phyloP scores from a whole-genome alignment of 352 stramenopile species.

The Thraustotheca clavata region DNA sequence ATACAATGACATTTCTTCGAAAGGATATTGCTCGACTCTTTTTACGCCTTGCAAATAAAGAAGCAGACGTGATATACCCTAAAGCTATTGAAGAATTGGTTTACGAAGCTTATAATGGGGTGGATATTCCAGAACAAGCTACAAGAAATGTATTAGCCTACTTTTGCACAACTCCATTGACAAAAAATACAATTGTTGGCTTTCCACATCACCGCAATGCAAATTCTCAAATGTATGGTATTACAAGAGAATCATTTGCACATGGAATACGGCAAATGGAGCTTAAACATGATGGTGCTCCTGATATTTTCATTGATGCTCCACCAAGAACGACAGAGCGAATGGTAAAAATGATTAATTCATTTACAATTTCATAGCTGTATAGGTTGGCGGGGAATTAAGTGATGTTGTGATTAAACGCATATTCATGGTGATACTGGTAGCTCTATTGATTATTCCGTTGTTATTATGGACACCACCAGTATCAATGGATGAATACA shows the following conservation, averaged over 20 bases:
- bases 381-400: conserved; percentile 3
- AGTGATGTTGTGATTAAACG: conserved; percentile 19
- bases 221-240: neutral
- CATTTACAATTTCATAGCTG: neutral
- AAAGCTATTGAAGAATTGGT: neutral
- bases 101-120: conserved; percentile 7
- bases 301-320: neutral
- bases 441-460: conserved; percentile 3
- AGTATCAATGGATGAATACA: neutral
- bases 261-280: conserved; percentile 17
- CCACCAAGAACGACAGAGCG: neutral
- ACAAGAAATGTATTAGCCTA: conserved; percentile 3
- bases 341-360: conserved; percentile 4
- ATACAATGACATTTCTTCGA: neutral
- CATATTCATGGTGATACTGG: conserved; percentile 4
- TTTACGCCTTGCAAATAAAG: neutral
- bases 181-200: neutral
- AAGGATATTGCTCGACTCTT: conserved; percentile 4
- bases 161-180: neutral
- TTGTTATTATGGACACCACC: neutral
- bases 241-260: neutral
- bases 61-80: neutral
- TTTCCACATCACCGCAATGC: neutral
- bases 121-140: neutral
- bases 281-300: conserved; percentile 5